Evolutionary conservation across 1,139 yeast species (phyloP), one percentile per base, ranked within the genome.

Genomic region (Hemisphaericaspora lyxosophila): DNA sequence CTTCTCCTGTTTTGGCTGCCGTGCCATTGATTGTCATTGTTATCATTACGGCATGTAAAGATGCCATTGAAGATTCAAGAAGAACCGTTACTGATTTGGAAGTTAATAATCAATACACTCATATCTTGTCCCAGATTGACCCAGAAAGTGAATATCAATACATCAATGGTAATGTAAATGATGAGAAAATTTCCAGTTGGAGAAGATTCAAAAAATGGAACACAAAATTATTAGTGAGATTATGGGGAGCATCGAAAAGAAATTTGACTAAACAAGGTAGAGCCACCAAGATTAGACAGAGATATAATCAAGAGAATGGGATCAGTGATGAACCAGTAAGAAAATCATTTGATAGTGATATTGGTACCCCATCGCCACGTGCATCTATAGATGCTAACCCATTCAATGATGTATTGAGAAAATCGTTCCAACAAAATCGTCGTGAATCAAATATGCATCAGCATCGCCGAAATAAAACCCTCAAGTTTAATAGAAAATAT

Each of bases 1-100:
- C 80, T 9, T 62, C 64, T 30, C 83, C 83, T 0, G 75, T 62
- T 0, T 55, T 78, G 48, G 73, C 78, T 4, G 79, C 80, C 4
- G 82, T 77, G 15, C 83, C 83, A 1, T 67, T 78, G 51, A 75
- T 78, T 54, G 81, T 76, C 26, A 78, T 78, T 59, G 79, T 78
- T 11, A 53, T 62, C 2, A 65, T 78, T 35, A 78, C 83, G 0
- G 80, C 81, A 2, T 54, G 73, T 34, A 76, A 76, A 50, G 83
- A 78, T 51, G 82, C 78, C 3, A 60, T 78, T 35, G 83, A 78
- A 57, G 83, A 78, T 50, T 74, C 75, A 20, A 61, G 81, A 51
- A 64, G 83, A 51, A 73, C 78, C 0, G 53, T 62, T 1, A 67
- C 77, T 2, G 83, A 78, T 54, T 59, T 70, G 51, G 82, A 78